These are phyloP conservation scores for Populus hybrid DNA, from an alignment of 441 rosid genomes.

Conservation along the genomic window DNA sequence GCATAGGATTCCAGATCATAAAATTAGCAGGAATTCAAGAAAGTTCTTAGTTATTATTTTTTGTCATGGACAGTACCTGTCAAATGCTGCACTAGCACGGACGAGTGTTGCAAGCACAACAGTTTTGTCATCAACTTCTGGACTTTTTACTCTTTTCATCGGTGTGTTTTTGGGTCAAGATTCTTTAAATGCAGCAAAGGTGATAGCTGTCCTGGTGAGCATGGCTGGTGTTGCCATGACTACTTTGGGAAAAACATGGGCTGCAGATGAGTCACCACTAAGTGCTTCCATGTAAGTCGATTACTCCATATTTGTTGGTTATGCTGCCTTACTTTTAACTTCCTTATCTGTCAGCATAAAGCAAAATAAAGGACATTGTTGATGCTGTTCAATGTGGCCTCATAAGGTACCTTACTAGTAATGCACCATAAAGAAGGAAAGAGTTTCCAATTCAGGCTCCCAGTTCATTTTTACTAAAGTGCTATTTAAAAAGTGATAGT, in stretches of 20 bases:
- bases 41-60: constrained; percentile 5
- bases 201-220: constrained; percentile 85
- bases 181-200: constrained; percentile 70
- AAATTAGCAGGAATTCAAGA: constrained; percentile 4
- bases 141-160: constrained; percentile 96
- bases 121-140: constrained; percentile 92
- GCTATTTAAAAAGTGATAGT: neutral
- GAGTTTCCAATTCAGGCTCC: constrained; percentile 1
- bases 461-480: neutral
- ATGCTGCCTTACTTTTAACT: neutral
- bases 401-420: neutral
- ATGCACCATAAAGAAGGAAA: neutral
- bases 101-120: constrained; percentile 99
- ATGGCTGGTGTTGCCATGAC: constrained; percentile 99
- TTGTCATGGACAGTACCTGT: constrained; percentile 61
- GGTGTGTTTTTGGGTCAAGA: constrained; percentile 92
- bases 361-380: neutral
- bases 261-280: constrained; percentile 71
- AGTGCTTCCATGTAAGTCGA: constrained; percentile 58
- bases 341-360: neutral
- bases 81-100: constrained; percentile 96
- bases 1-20: neutral
- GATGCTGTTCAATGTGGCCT: neutral
- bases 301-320: neutral
- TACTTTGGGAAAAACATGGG: constrained; percentile 95